Base-by-base conservation (phyloP, 2,329 filamentous ascomycete species). In the Aspergillus nomiae region DNA sequence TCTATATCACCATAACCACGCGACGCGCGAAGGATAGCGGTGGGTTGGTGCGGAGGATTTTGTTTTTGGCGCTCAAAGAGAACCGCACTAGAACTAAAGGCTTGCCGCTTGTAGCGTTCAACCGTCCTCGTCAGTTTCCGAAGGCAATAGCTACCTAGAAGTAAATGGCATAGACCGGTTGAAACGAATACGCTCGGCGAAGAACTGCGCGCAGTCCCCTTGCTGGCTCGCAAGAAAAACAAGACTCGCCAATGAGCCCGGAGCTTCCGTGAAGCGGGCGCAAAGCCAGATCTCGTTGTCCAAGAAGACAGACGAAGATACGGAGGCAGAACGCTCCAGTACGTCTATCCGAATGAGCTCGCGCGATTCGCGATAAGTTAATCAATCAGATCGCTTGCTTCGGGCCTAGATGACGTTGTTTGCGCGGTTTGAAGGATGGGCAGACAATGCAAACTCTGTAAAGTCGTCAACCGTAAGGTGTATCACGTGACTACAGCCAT, bases 401-500 rank as follows among this genome's bases (percentile, higher is more conserved):
- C 69, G 67, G 66, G 66, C 57, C 61, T 62, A 60, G 68, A 73
- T 69, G 69, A 71, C 66, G 71, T 65, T 76, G 74, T 77, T 78
- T 77, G 74, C 65, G 70, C 66, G 68, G 76, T 78, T 78, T 78
- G 76, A 77, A 77, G 70, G 58, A 69, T 64, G 64, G 69, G 66
- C 76, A 78, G 76, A 78, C 76, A 78, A 62, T 78, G 76, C 76
- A 78, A 78, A 78, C 74, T 70, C 65, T 70, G 73, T 61, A 76
- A 45, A 32, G n/a, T 21, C 16, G 28, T 51, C 28, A 9, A 32
- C 48, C 28, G 48, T 19, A 28, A 28, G 16, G 5, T 5, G 10
- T 0, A 10, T 26, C 48, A 51, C 48, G 28, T 51, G 48, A 51
- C 0, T 3, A 1, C 14, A 19, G 7, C 16, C 16, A 12, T 19